These are phyloP conservation scores for Beta vulgaris DNA, from an alignment of 148 eudicot genomes.

Conservation along the genomic window DNA sequence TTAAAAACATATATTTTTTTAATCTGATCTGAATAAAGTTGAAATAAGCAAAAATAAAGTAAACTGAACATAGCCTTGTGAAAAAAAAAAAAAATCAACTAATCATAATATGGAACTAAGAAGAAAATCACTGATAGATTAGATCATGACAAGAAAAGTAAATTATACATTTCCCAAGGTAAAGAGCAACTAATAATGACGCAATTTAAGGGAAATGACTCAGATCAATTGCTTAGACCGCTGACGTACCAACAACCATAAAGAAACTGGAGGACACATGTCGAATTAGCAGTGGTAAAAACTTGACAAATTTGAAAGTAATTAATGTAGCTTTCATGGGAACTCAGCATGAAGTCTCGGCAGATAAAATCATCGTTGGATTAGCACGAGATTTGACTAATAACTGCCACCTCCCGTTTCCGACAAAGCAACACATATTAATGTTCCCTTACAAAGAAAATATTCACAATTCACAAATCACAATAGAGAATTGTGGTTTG, in stretches of 20 bases:
- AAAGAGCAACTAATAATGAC: slow-evolving; percentile 2
- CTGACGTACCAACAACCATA: slow-evolving; percentile 17
- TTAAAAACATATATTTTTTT: no score
- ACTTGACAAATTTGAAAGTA: background rate
- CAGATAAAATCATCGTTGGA: background rate
- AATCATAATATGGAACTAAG: no score
- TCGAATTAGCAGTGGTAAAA: background rate
- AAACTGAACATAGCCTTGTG: no score
- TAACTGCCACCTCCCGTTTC: slow-evolving; percentile 11
- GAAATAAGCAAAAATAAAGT: no score
- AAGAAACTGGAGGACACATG: slow-evolving; percentile 1
- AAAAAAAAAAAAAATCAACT: no score
- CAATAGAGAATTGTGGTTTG: no score
- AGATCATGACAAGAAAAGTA: background rate
- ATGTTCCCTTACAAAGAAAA: slow-evolving; percentile 24
- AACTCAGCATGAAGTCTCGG: slow-evolving; percentile 1
- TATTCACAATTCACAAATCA: no score
- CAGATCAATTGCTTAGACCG: slow-evolving; percentile 10
- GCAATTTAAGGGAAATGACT: slow-evolving; percentile 8
- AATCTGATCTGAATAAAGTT: no score
- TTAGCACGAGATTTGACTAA: slow-evolving; percentile 32
- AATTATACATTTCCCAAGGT: background rate
- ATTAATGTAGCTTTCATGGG: background rate
- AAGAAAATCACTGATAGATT: background rate
- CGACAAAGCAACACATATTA: slow-evolving; percentile 18